These are phyloP conservation scores for Phytophthora macrochlamydospora DNA, from an alignment of 352 stramenopile genomes.

Conservation along the genomic window DNA sequence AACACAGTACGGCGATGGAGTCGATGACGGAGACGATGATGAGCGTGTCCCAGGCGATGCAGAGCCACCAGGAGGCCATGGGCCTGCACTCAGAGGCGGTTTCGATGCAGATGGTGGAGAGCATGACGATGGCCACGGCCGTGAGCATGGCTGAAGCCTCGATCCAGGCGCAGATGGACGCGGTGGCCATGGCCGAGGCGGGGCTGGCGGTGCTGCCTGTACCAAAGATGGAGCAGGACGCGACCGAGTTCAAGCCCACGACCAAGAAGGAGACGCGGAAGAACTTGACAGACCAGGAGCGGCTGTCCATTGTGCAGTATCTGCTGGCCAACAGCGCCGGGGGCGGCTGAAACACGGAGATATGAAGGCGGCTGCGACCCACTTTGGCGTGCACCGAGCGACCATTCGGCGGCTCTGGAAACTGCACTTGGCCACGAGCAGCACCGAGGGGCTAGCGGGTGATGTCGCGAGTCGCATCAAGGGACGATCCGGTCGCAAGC, in stretches of 20 bases:
- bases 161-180: background rate
- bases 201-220: conserved; percentile 20
- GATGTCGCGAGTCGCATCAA: conserved; percentile 43
- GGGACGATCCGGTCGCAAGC: conserved; percentile 36
- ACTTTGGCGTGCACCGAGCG: conserved; percentile 39
- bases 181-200: conserved; percentile 5
- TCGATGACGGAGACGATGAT: background rate
- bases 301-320: conserved; percentile 40
- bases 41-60: background rate
- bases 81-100: too few relatives aligned
- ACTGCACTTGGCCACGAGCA: conserved; percentile 25
- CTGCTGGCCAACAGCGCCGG: conserved; percentile 40
- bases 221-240: background rate
- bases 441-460: conserved; percentile 21
- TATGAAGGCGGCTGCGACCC: conserved; percentile 37
- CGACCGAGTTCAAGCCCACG: conserved; percentile 3
- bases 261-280: conserved; percentile 24
- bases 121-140: background rate
- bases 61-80: too few relatives aligned
- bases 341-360: conserved; percentile 41
- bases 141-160: background rate
- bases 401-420: conserved; percentile 43
- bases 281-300: conserved; percentile 38
- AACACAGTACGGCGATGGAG: background rate
- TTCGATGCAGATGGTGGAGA: background rate